Conservation (phyloP, 177 flowering plant genomes). For the Vitis hybrid region DNA sequence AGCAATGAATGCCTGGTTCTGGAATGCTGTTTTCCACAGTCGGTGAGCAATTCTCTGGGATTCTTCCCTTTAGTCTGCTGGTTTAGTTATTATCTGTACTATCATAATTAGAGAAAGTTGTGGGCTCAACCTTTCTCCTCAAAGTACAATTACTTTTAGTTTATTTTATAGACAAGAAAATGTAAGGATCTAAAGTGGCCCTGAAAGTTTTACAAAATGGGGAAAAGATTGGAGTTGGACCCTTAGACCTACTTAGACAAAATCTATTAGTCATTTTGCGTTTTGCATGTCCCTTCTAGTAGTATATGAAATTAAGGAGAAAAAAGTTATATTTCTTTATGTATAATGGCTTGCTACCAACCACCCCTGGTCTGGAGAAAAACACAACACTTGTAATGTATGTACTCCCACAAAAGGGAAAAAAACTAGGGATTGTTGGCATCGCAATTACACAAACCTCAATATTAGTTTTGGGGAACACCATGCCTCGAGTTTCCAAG, state of each 20-base stretch:
- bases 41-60: conserved; percentile 47
- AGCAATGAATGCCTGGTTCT: conserved; percentile 85
- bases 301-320: too few relatives aligned
- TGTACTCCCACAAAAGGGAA: too few relatives aligned
- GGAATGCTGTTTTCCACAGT: conserved; percentile 90
- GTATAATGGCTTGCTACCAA: too few relatives aligned
- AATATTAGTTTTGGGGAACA: background rate
- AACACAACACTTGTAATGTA: too few relatives aligned
- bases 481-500: background rate
- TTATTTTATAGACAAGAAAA: background rate
- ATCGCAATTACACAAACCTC: background rate
- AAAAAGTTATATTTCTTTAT: too few relatives aligned
- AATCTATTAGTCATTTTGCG: too few relatives aligned
- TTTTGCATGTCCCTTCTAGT: too few relatives aligned
- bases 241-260: too few relatives aligned
- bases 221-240: too few relatives aligned
- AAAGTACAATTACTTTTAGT: background rate
- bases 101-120: background rate
- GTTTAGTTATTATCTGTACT: background rate
- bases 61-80: background rate
- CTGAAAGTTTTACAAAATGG: too few relatives aligned
- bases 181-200: background rate
- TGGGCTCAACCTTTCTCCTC: background rate
- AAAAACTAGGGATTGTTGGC: too few relatives aligned
- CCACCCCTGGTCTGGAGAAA: too few relatives aligned